phyloP scores from a whole-genome alignment of 371 early-diverging fungal genomes.

The Saksenaea oblongispora region DNA sequence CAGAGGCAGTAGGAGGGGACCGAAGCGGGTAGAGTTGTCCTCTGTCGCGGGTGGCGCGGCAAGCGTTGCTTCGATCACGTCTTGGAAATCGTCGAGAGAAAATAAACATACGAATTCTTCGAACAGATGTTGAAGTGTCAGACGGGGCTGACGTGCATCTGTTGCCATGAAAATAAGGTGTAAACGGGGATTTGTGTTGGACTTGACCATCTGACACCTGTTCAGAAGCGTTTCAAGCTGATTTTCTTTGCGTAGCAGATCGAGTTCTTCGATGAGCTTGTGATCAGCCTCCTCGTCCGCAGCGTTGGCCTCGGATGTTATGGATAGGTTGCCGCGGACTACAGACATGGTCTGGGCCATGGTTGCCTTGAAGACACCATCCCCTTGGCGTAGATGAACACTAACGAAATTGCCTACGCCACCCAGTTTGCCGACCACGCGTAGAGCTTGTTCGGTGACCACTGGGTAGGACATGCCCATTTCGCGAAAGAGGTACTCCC shows the following conservation, averaged over 20 bases:
- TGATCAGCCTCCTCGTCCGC: neutral
- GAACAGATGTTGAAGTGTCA: constrained; percentile 32
- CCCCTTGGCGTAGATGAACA: constrained; percentile 38
- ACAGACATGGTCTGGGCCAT: constrained; percentile 19
- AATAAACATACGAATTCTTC: constrained; percentile 54
- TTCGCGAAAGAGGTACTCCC: constrained; percentile 13
- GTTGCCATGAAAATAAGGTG: constrained; percentile 60
- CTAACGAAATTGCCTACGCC: constrained; percentile 28
- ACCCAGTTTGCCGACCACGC: constrained; percentile 27
- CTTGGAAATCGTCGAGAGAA: constrained; percentile 53
- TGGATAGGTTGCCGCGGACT: constrained; percentile 7
- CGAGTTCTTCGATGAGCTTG: neutral
- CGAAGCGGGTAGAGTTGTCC: constrained; percentile 1
- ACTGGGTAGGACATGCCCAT: constrained; percentile 23
- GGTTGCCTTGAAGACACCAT: constrained; percentile 26
- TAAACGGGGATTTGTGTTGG: constrained; percentile 17
- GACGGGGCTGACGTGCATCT: constrained; percentile 53
- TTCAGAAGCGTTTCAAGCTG: neutral
- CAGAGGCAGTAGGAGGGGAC: constrained; percentile 36
- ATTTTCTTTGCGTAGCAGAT: neutral
- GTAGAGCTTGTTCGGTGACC: constrained; percentile 15
- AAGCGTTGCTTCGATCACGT: constrained; percentile 26
- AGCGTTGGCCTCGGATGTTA: neutral
- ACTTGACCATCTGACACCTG: constrained; percentile 2
- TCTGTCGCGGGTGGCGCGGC: constrained; percentile 1